These are phyloP conservation scores for Fusarium nurragi DNA, from an alignment of 2,329 filamentous ascomycete genomes.

Conservation along the genomic window DNA sequence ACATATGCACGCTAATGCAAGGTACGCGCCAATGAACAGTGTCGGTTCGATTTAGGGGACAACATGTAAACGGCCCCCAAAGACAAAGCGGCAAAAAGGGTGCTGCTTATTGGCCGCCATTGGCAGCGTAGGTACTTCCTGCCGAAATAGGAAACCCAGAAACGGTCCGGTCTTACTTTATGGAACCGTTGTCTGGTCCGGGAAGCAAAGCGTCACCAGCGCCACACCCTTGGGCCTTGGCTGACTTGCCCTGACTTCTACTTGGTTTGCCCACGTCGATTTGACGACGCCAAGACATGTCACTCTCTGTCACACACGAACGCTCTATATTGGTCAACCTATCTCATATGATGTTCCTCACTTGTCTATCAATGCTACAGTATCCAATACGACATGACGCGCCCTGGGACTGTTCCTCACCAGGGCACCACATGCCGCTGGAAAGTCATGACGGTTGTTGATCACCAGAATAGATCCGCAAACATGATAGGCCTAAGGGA, in stretches of 20 bases:
- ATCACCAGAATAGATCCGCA: conserved; percentile 19
- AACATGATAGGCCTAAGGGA: conserved; percentile 3
- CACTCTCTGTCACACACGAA: not conserved
- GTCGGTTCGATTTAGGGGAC: conserved; percentile 22
- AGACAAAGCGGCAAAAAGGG: conserved; percentile 26
- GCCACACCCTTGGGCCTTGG: conserved; percentile 2
- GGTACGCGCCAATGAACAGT: conserved; percentile 38
- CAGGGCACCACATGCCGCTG: not conserved
- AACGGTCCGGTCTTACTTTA: conserved; percentile 32
- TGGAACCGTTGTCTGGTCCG: conserved; percentile 25
- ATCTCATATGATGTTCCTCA: not conserved
- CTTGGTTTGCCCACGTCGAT: conserved; percentile 15
- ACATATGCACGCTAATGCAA: conserved; percentile 39
- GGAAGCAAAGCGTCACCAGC: conserved; percentile 27
- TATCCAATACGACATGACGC: not conserved
- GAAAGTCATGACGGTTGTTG: conserved; percentile 14
- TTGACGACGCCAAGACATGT: conserved; percentile 14
- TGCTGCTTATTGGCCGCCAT: conserved; percentile 25
- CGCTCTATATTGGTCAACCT: not conserved
- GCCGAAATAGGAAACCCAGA: conserved; percentile 31
- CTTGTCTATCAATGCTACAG: not conserved
- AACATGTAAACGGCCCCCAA: conserved; percentile 37
- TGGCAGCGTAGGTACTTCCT: conserved; percentile 15
- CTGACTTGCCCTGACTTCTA: not conserved
- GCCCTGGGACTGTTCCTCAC: not conserved